Evolutionary conservation across 2,329 filamentous ascomycete genomes (phyloP).

Genomic region (Diaporthe capsici): DNA sequence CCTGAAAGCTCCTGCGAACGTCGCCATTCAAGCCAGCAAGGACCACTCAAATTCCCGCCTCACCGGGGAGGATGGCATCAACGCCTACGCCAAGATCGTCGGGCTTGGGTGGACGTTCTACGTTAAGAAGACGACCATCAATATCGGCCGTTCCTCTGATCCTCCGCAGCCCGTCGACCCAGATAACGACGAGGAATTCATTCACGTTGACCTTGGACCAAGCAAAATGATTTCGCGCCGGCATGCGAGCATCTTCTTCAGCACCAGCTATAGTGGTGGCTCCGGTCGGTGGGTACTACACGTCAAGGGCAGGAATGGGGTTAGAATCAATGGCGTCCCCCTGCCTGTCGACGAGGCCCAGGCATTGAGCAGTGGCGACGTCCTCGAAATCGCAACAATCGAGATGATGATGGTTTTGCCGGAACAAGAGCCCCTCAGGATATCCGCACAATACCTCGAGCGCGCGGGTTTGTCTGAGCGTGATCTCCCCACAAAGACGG

Average conservation of each 20-base stretch:
- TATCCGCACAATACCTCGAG: slow-evolving; percentile 78
- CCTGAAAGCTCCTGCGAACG: slow-evolving; percentile 57
- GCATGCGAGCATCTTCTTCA: slow-evolving; percentile 82
- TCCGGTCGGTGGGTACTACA: slow-evolving; percentile 84
- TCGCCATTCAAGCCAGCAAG: slow-evolving; percentile 70
- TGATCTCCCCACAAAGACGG: slow-evolving; percentile 44
- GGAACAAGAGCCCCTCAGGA: slow-evolving; percentile 74
- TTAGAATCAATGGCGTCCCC: slow-evolving; percentile 82
- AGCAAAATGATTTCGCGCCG: slow-evolving; percentile 85
- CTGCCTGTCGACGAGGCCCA: slow-evolving; percentile 77
- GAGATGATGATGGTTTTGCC: slow-evolving; percentile 99
- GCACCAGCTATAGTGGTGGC: slow-evolving; percentile 74
- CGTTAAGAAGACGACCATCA: slow-evolving; percentile 80
- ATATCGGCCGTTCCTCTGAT: slow-evolving; percentile 81
- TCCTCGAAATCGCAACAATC: slow-evolving; percentile 91
- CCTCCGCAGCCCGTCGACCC: slow-evolving; percentile 58
- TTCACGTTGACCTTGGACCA: slow-evolving; percentile 92
- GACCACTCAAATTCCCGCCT: slow-evolving; percentile 76
- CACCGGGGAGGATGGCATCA: slow-evolving; percentile 72
- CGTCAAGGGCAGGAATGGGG: slow-evolving; percentile 92
- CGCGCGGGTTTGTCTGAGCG: slow-evolving; percentile 69
- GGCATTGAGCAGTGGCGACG: slow-evolving; percentile 84
- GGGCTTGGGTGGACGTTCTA: slow-evolving; percentile 89
- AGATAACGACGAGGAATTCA: slow-evolving; percentile 62
- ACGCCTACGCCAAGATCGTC: slow-evolving; percentile 86